phyloP scores from a whole-genome alignment of 306 rosid species.

The Arachis stenosperma region DNA sequence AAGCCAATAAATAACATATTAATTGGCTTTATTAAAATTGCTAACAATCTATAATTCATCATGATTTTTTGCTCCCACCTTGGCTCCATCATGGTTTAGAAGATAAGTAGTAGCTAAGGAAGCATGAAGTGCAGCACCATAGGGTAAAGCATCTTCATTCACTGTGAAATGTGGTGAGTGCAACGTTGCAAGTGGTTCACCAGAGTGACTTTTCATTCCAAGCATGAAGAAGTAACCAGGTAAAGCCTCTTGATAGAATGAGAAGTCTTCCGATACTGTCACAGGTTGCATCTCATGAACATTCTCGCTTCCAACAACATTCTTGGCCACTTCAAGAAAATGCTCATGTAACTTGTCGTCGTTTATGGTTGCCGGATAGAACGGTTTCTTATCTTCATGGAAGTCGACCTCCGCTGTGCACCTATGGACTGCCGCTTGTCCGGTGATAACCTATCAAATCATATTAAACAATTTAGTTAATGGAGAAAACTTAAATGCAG shows the following conservation, averaged over 20 bases:
- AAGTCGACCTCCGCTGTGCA: constrained; percentile 68
- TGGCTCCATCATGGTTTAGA: constrained; percentile 40
- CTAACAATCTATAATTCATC: constrained; percentile 49
- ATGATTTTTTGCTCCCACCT: constrained; percentile 29
- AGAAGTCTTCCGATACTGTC: constrained; percentile 76
- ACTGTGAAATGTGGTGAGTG: constrained; percentile 69
- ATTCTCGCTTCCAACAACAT: constrained; percentile 54
- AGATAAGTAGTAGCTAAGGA: constrained; percentile 70
- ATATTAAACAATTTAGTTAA: too few species aligned
- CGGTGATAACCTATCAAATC: constrained; percentile 47
- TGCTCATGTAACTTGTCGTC: constrained; percentile 51
- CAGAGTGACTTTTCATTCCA: constrained; percentile 56
- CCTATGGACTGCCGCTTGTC: constrained; percentile 80
- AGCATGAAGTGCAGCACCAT: constrained; percentile 93
- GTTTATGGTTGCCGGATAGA: constrained; percentile 62
- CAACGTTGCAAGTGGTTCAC: constrained; percentile 34
- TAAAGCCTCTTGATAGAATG: constrained; percentile 74
- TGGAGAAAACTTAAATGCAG: too few species aligned
- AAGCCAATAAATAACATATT: too few species aligned
- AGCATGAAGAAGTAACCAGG: constrained; percentile 72
- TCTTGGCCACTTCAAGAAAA: constrained; percentile 56
- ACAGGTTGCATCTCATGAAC: constrained; percentile 49
- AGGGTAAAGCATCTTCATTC: constrained; percentile 74
- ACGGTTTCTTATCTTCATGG: constrained; percentile 33
- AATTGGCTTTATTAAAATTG: too few species aligned